Evolutionary conservation across 164 flowering plant species (phyloP).

Genomic region (Nymphaea colorata): DNA sequence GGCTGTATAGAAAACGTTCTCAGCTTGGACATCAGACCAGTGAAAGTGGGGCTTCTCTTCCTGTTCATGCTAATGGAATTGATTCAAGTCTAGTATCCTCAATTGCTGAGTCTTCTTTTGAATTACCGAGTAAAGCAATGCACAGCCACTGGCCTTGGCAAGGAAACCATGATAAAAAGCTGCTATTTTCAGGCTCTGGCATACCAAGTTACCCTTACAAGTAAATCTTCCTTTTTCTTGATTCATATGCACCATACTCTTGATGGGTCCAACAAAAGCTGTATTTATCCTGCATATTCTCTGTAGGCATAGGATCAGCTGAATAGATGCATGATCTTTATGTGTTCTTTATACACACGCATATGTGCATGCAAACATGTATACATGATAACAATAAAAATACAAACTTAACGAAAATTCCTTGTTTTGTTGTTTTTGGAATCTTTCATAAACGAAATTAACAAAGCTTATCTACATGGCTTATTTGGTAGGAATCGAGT

Average conservation of each 20-base stretch:
- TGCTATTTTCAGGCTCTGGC: slow-evolving; percentile 54
- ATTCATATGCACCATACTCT: neutral
- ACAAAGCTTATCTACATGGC: too few relatives aligned
- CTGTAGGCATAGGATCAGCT: too few relatives aligned
- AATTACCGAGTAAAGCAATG: slow-evolving; percentile 16
- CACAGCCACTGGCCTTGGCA: slow-evolving; percentile 35
- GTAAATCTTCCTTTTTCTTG: slow-evolving; percentile 22
- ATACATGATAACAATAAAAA: too few relatives aligned
- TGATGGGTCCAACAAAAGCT: too few relatives aligned
- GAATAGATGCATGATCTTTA: too few relatives aligned
- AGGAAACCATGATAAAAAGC: slow-evolving; percentile 50
- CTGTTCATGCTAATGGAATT: slow-evolving; percentile 59
- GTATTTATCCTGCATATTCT: too few relatives aligned
- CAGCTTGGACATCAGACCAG: slow-evolving; percentile 20
- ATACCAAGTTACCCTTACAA: slow-evolving; percentile 77
- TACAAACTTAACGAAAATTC: too few relatives aligned
- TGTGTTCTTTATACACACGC: too few relatives aligned
- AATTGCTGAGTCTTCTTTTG: slow-evolving; percentile 23
- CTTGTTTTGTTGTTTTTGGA: too few relatives aligned
- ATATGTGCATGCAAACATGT: too few relatives aligned
- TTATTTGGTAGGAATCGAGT: too few relatives aligned
- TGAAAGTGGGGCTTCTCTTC: slow-evolving; percentile 42
- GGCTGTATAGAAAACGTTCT: slow-evolving; percentile 57
- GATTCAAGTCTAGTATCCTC: slow-evolving; percentile 64
- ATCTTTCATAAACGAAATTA: too few relatives aligned